Evolutionary conservation across 768 basidiomycete species (phyloP).

Genomic region (Boletus patriciae): DNA sequence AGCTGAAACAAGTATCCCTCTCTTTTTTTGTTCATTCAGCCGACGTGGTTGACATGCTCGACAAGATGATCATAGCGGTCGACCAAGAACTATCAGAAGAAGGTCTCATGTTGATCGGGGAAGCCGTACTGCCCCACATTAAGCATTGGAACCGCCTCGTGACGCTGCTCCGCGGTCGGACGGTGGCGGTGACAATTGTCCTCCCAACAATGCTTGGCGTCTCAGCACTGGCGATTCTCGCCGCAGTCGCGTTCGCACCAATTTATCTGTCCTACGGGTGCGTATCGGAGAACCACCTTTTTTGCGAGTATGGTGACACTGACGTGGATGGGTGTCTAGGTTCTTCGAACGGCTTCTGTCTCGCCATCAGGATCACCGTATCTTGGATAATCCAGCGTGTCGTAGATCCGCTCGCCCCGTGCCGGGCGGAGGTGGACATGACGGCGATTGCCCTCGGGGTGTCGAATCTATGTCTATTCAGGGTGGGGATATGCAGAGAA

Average conservation of each 20-base stretch:
- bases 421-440: not conserved
- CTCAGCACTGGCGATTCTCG: conserved; percentile 18
- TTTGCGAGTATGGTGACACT: not conserved
- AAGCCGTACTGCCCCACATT: conserved; percentile 19
- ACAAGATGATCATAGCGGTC: conserved; percentile 20
- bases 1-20: not conserved
- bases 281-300: not conserved
- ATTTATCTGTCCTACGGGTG: conserved; percentile 14
- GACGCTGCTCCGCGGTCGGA: conserved; percentile 1
- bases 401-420: too few relatives aligned
- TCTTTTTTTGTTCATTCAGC: not conserved
- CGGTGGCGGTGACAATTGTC: not conserved
- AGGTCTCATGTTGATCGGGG: conserved; percentile 17
- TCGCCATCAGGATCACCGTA: not conserved
- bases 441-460: not conserved
- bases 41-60: conserved; percentile 20
- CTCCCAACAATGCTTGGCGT: conserved; percentile 21
- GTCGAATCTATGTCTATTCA: too few relatives aligned
- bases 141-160: conserved; percentile 22
- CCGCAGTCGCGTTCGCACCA: conserved; percentile 6
- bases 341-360: not conserved
- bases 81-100: conserved; percentile 20
- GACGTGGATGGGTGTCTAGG: not conserved
- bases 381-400: conserved; percentile 2
- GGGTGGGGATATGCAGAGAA: not conserved